Conservation (phyloP, 1,284 basidiomycete species). For the Pyrrhoderma noxium region DNA sequence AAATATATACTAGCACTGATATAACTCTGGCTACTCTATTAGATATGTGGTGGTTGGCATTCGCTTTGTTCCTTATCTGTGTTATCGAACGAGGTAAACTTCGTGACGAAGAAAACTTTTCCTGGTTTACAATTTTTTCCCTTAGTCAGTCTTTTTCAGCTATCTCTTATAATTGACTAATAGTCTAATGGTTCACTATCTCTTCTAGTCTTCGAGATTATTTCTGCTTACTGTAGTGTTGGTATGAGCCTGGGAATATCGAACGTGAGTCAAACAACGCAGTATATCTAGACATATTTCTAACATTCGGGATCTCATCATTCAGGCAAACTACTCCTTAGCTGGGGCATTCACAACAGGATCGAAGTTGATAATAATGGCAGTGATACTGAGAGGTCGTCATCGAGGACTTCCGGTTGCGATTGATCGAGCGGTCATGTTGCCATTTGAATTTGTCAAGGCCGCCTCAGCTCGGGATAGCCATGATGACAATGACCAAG, state of each 20-base stretch:
- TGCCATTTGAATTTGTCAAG: slow-evolving; percentile 52
- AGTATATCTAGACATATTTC: too few species aligned
- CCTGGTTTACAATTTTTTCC: slow-evolving; percentile 77
- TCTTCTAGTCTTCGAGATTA: slow-evolving; percentile 71
- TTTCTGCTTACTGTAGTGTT: slow-evolving; percentile 89
- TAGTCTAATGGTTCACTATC: slow-evolving; percentile 8
- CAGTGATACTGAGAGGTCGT: slow-evolving; percentile 89
- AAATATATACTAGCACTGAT: slow-evolving; percentile 1
- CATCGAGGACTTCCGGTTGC: slow-evolving; percentile 87
- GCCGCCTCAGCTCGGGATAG: neutral
- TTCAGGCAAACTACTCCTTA: slow-evolving; percentile 69
- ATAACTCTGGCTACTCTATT: slow-evolving; percentile 14
- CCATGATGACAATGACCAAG: neutral
- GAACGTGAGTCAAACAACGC: slow-evolving; percentile 48
- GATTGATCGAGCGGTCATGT: slow-evolving; percentile 79
- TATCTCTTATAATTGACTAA: slow-evolving; percentile 3
- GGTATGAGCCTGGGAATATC: slow-evolving; percentile 74
- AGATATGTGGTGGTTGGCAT: slow-evolving; percentile 89
- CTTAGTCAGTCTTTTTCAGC: slow-evolving; percentile 42
- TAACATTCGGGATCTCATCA: too few species aligned
- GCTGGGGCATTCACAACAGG: slow-evolving; percentile 72
- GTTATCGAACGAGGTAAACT: slow-evolving; percentile 77
- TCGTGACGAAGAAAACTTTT: slow-evolving; percentile 39
- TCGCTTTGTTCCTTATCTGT: slow-evolving; percentile 78
- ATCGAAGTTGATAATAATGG: slow-evolving; percentile 80